These are phyloP conservation scores for Scheffersomyces segobiensis DNA, from an alignment of 1,139 yeast species.

Conservation along the genomic window DNA sequence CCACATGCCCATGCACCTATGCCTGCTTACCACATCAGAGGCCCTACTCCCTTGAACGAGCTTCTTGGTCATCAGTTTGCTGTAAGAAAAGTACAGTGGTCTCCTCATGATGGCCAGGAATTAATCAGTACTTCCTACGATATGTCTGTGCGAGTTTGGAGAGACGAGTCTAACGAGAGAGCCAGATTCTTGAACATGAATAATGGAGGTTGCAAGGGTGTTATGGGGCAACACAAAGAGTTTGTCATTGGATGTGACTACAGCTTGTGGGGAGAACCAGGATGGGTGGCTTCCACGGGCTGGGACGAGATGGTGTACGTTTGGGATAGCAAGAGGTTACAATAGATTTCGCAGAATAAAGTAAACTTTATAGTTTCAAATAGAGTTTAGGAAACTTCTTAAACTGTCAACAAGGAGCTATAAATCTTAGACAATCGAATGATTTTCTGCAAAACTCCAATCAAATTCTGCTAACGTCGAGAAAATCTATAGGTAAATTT, in stretches of 20 bases:
- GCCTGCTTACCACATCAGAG: constrained; percentile 48
- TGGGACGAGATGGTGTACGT: constrained; percentile 96
- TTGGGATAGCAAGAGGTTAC: constrained; percentile 69
- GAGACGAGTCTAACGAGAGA: constrained; percentile 60
- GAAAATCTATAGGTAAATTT: neutral
- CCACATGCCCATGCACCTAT: constrained; percentile 36
- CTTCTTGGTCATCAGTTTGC: constrained; percentile 89
- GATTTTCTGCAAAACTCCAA: no score
- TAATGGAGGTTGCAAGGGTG: constrained; percentile 48
- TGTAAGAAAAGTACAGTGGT: constrained; percentile 79
- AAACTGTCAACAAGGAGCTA: neutral
- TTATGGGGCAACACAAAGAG: constrained; percentile 76
- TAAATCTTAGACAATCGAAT: no score
- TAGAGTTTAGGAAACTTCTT: neutral
- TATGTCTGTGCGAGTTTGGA: constrained; percentile 89
- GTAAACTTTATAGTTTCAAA: neutral
- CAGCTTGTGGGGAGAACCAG: constrained; percentile 95
- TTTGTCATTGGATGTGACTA: constrained; percentile 96
- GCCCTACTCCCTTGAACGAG: constrained; percentile 75
- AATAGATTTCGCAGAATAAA: constrained; percentile 2
- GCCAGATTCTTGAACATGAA: constrained; percentile 45
- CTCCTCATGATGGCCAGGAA: constrained; percentile 78
- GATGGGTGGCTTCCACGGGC: constrained; percentile 92
- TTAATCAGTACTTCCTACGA: constrained; percentile 83
- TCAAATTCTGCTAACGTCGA: neutral